These are phyloP conservation scores for Entomophthora muscae DNA, from an alignment of 371 early-diverging fungal genomes.

Conservation along the genomic window DNA sequence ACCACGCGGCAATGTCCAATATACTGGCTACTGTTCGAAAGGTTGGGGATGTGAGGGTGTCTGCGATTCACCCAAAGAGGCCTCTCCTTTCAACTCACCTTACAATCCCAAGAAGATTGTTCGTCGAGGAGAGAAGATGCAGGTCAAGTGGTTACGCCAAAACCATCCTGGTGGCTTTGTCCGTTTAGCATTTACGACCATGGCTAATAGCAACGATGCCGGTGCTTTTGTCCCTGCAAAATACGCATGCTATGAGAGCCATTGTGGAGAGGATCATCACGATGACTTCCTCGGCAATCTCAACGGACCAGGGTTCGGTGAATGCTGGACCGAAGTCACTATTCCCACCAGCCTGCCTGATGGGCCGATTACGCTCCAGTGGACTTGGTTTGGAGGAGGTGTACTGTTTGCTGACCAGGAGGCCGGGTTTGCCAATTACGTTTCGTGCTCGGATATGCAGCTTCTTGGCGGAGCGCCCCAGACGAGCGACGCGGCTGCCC, in stretches of 20 bases:
- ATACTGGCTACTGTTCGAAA: not conserved
- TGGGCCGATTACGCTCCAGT: slow-evolving; percentile 30
- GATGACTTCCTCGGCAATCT: too few species aligned
- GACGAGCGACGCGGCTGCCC: slow-evolving; percentile 11
- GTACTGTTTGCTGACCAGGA: slow-evolving; percentile 23
- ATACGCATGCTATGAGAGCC: too few species aligned
- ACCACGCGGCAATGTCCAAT: slow-evolving; percentile 1
- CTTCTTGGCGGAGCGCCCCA: too few species aligned
- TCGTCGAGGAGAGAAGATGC: slow-evolving; percentile 23
- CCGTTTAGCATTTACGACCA: slow-evolving; percentile 31
- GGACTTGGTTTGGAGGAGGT: slow-evolving; percentile 32
- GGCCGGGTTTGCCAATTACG: too few species aligned
- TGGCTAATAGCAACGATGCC: slow-evolving; percentile 14
- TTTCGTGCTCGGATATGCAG: too few species aligned
- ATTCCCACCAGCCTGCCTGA: too few species aligned
- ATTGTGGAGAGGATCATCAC: too few species aligned
- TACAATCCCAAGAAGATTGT: not conserved
- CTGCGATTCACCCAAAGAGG: not conserved
- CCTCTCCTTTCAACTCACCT: not conserved
- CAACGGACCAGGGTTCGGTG: slow-evolving; percentile 20
- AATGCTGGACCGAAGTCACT: slow-evolving; percentile 24
- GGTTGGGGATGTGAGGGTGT: not conserved
- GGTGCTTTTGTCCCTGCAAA: too few species aligned
- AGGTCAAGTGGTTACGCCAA: too few species aligned
- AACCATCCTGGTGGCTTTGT: too few species aligned